Evolutionary conservation across 2,329 filamentous ascomycete genomes (phyloP).

Genomic region (Didymella exigua): DNA sequence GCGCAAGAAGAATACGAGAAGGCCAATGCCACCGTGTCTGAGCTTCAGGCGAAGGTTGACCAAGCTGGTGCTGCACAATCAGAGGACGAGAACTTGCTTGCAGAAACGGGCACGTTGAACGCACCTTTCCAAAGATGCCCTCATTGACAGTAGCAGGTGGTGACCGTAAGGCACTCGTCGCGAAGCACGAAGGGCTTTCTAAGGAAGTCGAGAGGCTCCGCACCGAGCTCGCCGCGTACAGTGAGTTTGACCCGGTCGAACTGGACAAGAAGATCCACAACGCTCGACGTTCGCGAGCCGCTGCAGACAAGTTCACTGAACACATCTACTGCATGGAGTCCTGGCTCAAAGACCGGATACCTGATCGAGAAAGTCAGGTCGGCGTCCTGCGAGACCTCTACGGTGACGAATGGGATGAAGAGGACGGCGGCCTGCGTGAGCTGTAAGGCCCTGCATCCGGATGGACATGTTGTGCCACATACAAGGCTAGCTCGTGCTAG

Average conservation of each 20-base stretch:
- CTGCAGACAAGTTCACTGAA: constrained; percentile 51
- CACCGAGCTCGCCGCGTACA: constrained; percentile 52
- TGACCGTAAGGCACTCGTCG: constrained; percentile 47
- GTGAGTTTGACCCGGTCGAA: constrained; percentile 54
- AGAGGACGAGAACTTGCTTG: constrained; percentile 48
- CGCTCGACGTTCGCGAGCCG: constrained; percentile 31
- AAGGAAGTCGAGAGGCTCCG: constrained; percentile 48
- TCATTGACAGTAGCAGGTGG: constrained; percentile 23
- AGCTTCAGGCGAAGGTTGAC: constrained; percentile 51
- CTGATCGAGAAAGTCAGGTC: constrained; percentile 53
- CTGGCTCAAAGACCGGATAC: constrained; percentile 48
- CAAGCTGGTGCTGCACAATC: constrained; percentile 47
- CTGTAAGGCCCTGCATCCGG: constrained; percentile 20
- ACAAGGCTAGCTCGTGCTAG: neutral
- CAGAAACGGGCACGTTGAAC: constrained; percentile 33
- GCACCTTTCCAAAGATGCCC: neutral
- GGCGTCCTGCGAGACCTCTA: constrained; percentile 55
- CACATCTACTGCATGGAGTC: constrained; percentile 55
- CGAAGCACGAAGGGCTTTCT: constrained; percentile 43
- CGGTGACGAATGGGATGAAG: constrained; percentile 60
- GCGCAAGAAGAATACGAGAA: constrained; percentile 49
- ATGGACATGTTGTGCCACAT: neutral
- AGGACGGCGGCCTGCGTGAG: constrained; percentile 58
- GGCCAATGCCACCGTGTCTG: constrained; percentile 38
- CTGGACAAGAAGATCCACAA: constrained; percentile 50